A percentile compares a stretch with the other conserved stretches of the same genome.
Conservation (phyloP, 1,284 basidiomycete genomes). For the Termitomyces sp. region DNA sequence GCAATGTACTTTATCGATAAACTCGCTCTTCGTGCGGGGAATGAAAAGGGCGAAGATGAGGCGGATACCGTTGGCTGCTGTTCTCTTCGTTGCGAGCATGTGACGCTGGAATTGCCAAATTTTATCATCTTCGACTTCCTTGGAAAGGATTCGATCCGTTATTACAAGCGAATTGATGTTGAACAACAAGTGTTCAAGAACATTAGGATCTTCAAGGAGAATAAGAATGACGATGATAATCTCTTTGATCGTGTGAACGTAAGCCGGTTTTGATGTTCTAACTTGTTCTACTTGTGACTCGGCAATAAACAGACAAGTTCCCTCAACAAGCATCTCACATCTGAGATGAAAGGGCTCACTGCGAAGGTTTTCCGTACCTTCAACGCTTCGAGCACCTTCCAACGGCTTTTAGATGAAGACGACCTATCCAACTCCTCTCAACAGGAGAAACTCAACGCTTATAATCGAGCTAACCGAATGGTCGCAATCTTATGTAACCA, state of each 20-base stretch:
- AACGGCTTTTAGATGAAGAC: constrained; percentile 76
- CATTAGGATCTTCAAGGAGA: constrained; percentile 84
- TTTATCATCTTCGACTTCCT: constrained; percentile 91
- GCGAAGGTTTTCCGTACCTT: constrained; percentile 99
- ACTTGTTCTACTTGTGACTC: not conserved
- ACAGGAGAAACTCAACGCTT: constrained; percentile 91
- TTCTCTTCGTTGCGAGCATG: constrained; percentile 90
- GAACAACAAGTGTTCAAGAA: constrained; percentile 90
- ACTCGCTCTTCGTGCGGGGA: constrained; percentile 92
- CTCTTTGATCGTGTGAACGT: constrained; percentile 93
- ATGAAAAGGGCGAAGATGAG: constrained; percentile 98
- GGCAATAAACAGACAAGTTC: constrained; percentile 57
- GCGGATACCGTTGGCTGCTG: constrained; percentile 98
- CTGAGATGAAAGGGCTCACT: constrained; percentile 93
- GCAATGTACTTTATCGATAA: constrained; percentile 97
- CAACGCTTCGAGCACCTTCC: constrained; percentile 94
- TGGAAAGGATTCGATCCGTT: constrained; percentile 96
- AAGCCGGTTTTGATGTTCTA: constrained; percentile 24
- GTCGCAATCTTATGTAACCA: constrained; percentile 98
- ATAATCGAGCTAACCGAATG: constrained; percentile 92
- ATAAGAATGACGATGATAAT: constrained; percentile 84
- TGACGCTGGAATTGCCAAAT: constrained; percentile 84
- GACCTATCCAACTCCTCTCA: constrained; percentile 70
- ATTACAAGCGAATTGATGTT: constrained; percentile 86
- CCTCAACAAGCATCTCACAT: constrained; percentile 86